Evolutionary conservation across 192 early-diverging fungal genomes (phyloP).

Genomic region (Coemansia sp.): DNA sequence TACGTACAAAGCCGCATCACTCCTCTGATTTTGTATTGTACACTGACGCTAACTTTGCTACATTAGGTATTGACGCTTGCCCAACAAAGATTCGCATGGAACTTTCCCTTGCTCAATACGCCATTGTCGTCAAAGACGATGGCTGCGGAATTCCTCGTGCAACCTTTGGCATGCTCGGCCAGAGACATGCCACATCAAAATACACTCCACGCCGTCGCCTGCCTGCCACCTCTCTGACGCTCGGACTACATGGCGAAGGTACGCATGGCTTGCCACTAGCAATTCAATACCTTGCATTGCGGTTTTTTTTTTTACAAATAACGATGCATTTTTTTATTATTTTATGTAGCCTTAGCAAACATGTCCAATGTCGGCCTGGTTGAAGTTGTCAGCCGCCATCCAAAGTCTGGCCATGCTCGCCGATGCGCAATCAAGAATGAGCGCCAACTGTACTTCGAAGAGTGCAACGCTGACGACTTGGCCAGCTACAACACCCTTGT

Average conservation of each 20-base stretch:
- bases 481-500: slow-evolving; percentile 21
- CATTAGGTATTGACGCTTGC: slow-evolving; percentile 42
- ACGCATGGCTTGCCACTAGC: neutral
- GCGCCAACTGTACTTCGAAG: slow-evolving; percentile 1
- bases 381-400: slow-evolving; percentile 19
- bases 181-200: slow-evolving; percentile 34
- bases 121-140: slow-evolving; percentile 31
- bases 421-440: slow-evolving; percentile 30
- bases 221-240: neutral
- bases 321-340: neutral
- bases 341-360: slow-evolving; percentile 34
- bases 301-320: too few relatives aligned
- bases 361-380: slow-evolving; percentile 40
- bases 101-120: slow-evolving; percentile 15
- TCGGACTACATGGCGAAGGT: slow-evolving; percentile 45
- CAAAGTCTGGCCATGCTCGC: neutral
- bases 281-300: neutral
- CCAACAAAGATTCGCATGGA: slow-evolving; percentile 31
- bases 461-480: neutral
- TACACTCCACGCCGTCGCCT: neutral
- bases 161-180: slow-evolving; percentile 22
- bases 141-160: slow-evolving; percentile 26
- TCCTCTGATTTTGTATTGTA: neutral
- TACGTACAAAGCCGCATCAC: neutral
- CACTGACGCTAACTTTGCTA: neutral